A percentile compares a stretch with the other conserved stretches of the same genome.
These are phyloP conservation scores for Thamnidium elegans DNA, from an alignment of 192 early-diverging fungal species.

Conservation along the genomic window DNA sequence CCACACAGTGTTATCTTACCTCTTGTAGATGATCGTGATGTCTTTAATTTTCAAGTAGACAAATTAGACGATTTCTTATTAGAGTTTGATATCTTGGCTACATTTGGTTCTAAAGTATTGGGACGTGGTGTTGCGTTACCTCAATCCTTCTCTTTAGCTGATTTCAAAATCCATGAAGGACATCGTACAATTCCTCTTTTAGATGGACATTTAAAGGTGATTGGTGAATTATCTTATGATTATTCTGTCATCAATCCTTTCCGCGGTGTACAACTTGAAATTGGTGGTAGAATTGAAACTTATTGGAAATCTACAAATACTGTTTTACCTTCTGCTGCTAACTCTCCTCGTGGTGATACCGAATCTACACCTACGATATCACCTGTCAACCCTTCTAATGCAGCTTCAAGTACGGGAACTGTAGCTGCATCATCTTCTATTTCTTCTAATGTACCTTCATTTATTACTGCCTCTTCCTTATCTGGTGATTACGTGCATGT, in stretches of 20 bases:
- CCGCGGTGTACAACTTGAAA: conserved; percentile 81
- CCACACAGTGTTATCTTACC: conserved; percentile 91
- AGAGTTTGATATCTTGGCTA: conserved; percentile 96
- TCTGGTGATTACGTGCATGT: conserved; percentile 90
- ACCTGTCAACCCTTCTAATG: not conserved
- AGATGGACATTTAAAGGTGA: conserved; percentile 86
- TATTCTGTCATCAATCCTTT: conserved; percentile 86
- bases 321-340: conserved; percentile 28
- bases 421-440: conserved; percentile 24
- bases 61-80: conserved; percentile 71
- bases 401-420: conserved; percentile 22
- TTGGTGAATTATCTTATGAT: conserved; percentile 87
- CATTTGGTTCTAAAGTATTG: conserved; percentile 93
- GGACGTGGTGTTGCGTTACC: conserved; percentile 83
- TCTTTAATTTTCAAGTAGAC: conserved; percentile 84
- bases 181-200: conserved; percentile 69
- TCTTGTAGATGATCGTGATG: conserved; percentile 74
- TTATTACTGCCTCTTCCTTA: conserved; percentile 85
- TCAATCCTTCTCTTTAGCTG: conserved; percentile 53
- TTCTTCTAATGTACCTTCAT: conserved; percentile 51
- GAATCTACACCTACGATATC: conserved; percentile 15
- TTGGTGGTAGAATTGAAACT: conserved; percentile 95
- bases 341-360: not conserved
- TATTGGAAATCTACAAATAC: conserved; percentile 99
- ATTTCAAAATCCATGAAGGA: conserved; percentile 37